Percentiles rank a stretch among this genome's conserved stretches.
Evolutionary conservation across 148 eudicot species (phyloP).

Genomic region (Cornus kousa): DNA sequence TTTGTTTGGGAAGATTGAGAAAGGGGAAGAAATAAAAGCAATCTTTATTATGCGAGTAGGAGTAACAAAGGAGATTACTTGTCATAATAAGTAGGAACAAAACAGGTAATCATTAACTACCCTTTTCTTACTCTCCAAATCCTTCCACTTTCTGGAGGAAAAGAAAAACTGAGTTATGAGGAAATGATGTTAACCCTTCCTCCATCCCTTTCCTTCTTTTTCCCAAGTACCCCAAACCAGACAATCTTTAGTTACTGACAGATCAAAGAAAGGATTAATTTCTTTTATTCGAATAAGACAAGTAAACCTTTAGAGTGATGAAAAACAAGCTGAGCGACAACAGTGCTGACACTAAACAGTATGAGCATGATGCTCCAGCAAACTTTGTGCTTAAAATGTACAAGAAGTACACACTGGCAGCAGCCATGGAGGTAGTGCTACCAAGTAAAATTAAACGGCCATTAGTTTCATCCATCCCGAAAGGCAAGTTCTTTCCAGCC

Average conservation of each 20-base stretch:
- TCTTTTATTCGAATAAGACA: background rate
- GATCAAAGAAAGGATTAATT: background rate
- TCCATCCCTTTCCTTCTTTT: background rate
- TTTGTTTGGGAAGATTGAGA: background rate
- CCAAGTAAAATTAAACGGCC: constrained; percentile 66
- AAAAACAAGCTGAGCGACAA: constrained; percentile 80
- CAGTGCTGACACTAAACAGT: constrained; percentile 69
- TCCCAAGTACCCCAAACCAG: background rate
- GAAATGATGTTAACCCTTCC: background rate
- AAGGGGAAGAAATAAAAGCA: background rate
- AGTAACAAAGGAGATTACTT: background rate
- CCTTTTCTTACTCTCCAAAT: background rate
- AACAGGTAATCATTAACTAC: background rate
- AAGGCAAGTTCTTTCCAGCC: constrained; percentile 49
- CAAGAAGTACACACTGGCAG: constrained; percentile 85
- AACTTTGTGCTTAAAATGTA: constrained; percentile 67
- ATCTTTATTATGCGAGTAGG: background rate
- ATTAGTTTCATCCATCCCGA: constrained; percentile 48
- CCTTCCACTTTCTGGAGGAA: background rate
- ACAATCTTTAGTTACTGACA: background rate
- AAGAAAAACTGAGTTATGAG: background rate
- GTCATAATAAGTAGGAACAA: background rate
- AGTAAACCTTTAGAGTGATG: constrained; percentile 60
- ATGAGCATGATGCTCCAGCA: constrained; percentile 70
- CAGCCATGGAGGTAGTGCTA: constrained; percentile 79